Percentiles rank a stretch among this genome's conserved stretches.
Conservation (phyloP, 192 early-diverging fungal species). For the Backusella psychrophila region DNA sequence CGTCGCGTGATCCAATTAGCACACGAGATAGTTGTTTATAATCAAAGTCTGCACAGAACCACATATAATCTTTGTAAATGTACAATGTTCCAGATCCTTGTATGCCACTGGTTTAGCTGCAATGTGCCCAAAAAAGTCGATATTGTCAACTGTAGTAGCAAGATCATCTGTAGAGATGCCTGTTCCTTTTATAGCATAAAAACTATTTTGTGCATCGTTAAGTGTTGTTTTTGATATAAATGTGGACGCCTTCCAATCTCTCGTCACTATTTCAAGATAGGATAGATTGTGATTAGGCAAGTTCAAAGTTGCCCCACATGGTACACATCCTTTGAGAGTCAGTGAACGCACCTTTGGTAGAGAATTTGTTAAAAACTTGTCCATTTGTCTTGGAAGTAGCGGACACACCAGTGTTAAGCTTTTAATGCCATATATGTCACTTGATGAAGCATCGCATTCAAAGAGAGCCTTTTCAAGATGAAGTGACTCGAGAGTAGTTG, state of each 20-base stretch:
- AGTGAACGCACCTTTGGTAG: background rate
- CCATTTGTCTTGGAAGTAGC: background rate
- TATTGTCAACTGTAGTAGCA: background rate
- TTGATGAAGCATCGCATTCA: background rate
- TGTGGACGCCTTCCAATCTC: background rate
- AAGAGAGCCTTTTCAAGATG: background rate
- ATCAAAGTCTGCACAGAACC: background rate
- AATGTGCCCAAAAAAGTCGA: background rate
- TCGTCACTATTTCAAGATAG: background rate
- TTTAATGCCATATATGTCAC: background rate
- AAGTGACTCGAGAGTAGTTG: background rate
- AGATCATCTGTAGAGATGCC: background rate
- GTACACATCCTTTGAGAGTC: background rate
- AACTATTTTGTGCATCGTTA: background rate
- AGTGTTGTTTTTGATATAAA: background rate
- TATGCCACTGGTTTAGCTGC: background rate
- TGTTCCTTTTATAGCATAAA: background rate
- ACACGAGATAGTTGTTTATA: background rate
- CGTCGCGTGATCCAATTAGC: background rate
- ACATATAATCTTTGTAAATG: background rate
- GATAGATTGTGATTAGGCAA: background rate
- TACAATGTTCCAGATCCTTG: background rate
- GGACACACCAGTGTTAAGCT: background rate
- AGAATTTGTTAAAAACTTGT: background rate
- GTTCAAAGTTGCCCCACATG: background rate